Percentiles rank a stretch among this genome's conserved stretches.
Evolutionary conservation across 2,329 filamentous ascomycete genomes (phyloP).

Genomic region (Nothopassalora personata): DNA sequence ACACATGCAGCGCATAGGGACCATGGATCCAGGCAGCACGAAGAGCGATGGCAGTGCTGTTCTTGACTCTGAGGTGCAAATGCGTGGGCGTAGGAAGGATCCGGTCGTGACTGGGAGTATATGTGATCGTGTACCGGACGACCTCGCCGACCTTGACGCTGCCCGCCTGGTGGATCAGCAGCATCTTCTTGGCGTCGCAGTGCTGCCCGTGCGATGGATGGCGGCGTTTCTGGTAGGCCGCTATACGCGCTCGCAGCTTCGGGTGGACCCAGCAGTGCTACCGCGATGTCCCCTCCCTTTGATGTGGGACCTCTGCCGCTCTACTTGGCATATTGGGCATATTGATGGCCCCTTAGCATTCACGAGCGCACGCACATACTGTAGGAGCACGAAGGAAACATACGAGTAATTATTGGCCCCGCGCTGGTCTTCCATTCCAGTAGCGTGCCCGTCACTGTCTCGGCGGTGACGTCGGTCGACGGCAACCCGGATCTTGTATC

Average conservation of each 20-base stretch:
- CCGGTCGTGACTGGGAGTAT: conserved; percentile 81
- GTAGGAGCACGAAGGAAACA: not conserved
- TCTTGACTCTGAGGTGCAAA: conserved; percentile 82
- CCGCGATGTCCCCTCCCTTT: not conserved
- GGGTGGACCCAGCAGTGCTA: not conserved
- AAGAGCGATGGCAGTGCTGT: conserved; percentile 82
- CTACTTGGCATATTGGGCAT: not conserved
- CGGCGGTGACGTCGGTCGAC: too few species aligned
- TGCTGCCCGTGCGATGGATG: not conserved
- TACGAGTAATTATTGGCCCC: not conserved
- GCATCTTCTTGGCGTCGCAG: conserved; percentile 52
- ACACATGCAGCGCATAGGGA: conserved; percentile 83
- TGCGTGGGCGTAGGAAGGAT: conserved; percentile 79
- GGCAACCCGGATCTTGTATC: too few species aligned
- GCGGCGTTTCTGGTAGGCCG: not conserved
- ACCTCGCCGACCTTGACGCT: conserved; percentile 92
- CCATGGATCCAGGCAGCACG: conserved; percentile 95
- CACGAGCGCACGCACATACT: not conserved
- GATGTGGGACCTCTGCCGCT: not conserved
- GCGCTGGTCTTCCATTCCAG: too few species aligned
- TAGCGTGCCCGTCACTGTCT: not conserved
- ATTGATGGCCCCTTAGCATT: not conserved
- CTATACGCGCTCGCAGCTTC: not conserved
- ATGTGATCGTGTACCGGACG: conserved; percentile 83
- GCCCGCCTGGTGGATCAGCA: conserved; percentile 85